Evolutionary conservation across 805 yeast species (phyloP).

Genomic region (Komagataella pastoris): DNA sequence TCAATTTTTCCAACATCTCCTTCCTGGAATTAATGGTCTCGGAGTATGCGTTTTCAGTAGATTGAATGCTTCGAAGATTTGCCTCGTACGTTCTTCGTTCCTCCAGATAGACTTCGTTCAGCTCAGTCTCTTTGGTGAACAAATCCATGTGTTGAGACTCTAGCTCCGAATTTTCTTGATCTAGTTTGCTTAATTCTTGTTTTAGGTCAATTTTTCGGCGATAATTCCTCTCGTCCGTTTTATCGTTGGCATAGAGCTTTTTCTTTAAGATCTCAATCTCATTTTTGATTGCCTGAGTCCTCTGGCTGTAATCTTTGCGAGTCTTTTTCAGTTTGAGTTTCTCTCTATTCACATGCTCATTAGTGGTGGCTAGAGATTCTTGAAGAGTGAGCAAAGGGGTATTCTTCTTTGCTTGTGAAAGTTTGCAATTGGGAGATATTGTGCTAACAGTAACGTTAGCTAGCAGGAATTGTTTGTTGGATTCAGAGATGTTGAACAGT

Average conservation of each 20-base stretch:
- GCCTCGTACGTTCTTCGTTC: conserved; percentile 24
- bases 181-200: conserved; percentile 26
- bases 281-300: conserved; percentile 31
- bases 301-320: conserved; percentile 45
- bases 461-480: conserved; percentile 15
- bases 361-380: conserved; percentile 52
- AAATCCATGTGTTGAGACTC: conserved; percentile 21
- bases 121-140: conserved; percentile 22
- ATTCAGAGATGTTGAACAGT: conserved; percentile 20
- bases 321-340: conserved; percentile 41
- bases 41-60: conserved; percentile 16
- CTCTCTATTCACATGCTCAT: conserved; percentile 44
- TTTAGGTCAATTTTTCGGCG: conserved; percentile 38
- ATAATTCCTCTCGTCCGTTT: conserved; percentile 43
- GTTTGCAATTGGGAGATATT: conserved; percentile 16
- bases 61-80: conserved; percentile 16
- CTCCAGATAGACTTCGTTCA: conserved; percentile 22
- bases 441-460: conserved; percentile 21
- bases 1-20: conserved; percentile 11
- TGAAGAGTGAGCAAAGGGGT: conserved; percentile 53
- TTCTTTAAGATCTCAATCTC: conserved; percentile 43
- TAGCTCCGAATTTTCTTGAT: conserved; percentile 19
- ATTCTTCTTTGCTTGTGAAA: conserved; percentile 19
- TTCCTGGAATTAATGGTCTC: conserved; percentile 11
- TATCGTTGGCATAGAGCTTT: conserved; percentile 27